Conservation (phyloP, 2,329 filamentous ascomycete species). For the Fusarium sp. region DNA sequence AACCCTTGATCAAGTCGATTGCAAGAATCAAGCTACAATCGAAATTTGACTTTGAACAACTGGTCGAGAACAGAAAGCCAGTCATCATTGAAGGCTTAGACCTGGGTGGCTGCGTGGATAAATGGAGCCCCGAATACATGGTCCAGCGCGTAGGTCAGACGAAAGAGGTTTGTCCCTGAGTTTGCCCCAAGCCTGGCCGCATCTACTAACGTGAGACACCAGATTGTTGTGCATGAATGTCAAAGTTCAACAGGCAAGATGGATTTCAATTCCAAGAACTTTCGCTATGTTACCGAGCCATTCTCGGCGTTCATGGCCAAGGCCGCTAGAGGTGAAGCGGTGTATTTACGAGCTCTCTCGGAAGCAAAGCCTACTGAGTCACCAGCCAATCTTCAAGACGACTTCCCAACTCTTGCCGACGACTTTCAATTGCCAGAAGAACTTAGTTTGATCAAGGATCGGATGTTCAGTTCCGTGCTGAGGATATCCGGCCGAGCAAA, state of each 20-base stretch:
- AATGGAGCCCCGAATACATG: constrained; percentile 76
- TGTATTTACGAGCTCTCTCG: constrained; percentile 84
- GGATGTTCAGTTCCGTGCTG: constrained; percentile 79
- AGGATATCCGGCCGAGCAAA: constrained; percentile 81
- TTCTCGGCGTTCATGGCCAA: constrained; percentile 73
- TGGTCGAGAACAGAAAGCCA: constrained; percentile 65
- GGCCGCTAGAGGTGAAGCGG: constrained; percentile 64
- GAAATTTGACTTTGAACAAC: constrained; percentile 63
- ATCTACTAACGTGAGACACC: constrained; percentile 1
- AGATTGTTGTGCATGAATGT: constrained; percentile 80
- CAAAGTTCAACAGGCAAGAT: constrained; percentile 64
- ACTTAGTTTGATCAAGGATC: constrained; percentile 65
- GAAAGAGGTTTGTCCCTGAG: constrained; percentile 59
- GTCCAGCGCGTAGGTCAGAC: constrained; percentile 66
- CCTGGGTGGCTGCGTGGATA: constrained; percentile 70
- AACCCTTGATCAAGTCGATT: constrained; percentile 49
- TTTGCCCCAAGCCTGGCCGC: not conserved
- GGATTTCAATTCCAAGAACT: constrained; percentile 87
- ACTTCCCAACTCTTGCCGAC: constrained; percentile 73
- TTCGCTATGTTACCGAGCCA: constrained; percentile 72
- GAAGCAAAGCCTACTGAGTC: constrained; percentile 70
- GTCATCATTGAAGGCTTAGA: constrained; percentile 69
- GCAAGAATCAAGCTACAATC: constrained; percentile 61
- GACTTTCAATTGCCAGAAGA: constrained; percentile 76
- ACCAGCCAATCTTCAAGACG: constrained; percentile 73